Evolutionary conservation across 192 early-diverging fungal species (phyloP), one percentile per base, ranked within the genome.

Genomic region (Haplosporangium gracile): DNA sequence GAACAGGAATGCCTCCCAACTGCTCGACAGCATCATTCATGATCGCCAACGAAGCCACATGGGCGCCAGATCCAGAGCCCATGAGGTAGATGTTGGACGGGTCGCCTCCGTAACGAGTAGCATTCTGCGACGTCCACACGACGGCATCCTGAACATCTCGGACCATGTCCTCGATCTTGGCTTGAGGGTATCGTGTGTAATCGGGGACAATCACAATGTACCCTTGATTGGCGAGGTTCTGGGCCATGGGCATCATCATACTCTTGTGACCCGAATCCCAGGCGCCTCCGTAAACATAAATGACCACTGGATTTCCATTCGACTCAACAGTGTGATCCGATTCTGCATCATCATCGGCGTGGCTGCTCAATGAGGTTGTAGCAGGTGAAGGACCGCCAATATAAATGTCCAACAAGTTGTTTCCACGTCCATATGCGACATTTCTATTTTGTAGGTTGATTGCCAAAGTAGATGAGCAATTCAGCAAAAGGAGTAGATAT

Each of bases 171-270:
- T 84, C 80, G 32, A 90, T 90, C 77, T 86, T 90, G 53, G 87
- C 89, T 11, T 75, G 71, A 3, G 89, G 89, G 82, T 90, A 90
- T 15, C 86, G 79, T 26, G 79, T 90, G 39, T 88, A 88, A 80
- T 90, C 85, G 24, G 89, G 89, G 11, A 90, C 89, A 4, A 90
- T 83, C 0, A 90, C 89, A 29, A 90, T 70, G 53, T 90, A 90
- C 34, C 89, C 89, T 75, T 90, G 89, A n/a, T 78, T 90, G 70
- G 87, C 82, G 29, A 90, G 60, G 79, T 90, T 90, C 76, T 90
- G 82, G 18, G 89, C 89, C 72, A 88, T 80, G 57, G 89, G 89
- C 89, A 90, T 88, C 47, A 87, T 82, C 78, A 80, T 90, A 43
- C 76, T 76, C 76, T 86, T 88, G 39, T 88, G 87, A 57, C 89